A percentile compares a stretch with the other conserved stretches of the same genome.
Evolutionary conservation across 495 filamentous ascomycete species (phyloP).

Genomic region (Penicillium bovifimosum): DNA sequence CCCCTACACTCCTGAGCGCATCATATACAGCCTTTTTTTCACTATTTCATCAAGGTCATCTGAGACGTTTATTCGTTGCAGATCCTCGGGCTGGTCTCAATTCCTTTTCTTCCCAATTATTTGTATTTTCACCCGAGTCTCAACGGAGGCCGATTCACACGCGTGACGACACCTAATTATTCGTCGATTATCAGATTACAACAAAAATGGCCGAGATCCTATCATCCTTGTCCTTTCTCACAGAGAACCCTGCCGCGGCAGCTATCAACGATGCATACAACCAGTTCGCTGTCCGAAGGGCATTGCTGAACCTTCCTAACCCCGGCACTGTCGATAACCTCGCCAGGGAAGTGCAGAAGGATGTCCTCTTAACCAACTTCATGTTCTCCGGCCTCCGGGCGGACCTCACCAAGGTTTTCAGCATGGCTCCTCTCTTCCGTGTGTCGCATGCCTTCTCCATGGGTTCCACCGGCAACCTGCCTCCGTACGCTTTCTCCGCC

Average conservation of each 20-base stretch:
- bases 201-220: conserved; percentile 41
- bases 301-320: conserved; percentile 80
- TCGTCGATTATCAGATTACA: conserved; percentile 11
- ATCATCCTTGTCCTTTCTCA: conserved; percentile 60
- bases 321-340: conserved; percentile 91
- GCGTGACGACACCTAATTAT: conserved; percentile 26
- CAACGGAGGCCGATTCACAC: conserved; percentile 15
- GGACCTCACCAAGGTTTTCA: conserved; percentile 92
- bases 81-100: conserved; percentile 33
- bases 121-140: conserved; percentile 14
- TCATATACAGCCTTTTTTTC: conserved; percentile 20
- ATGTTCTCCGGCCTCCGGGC: conserved; percentile 94
- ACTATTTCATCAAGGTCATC: conserved; percentile 5
- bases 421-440: conserved; percentile 89
- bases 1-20: conserved; percentile 20
- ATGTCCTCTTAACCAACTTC: conserved; percentile 89
- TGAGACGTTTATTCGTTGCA: conserved; percentile 26
- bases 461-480: conserved; percentile 72
- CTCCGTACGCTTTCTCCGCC: conserved; percentile 90
- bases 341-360: conserved; percentile 85
- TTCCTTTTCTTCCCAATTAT: conserved; percentile 18
- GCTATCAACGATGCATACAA: conserved; percentile 71
- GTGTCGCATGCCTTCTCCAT: conserved; percentile 94
- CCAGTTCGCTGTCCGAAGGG: conserved; percentile 79
- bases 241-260: conserved; percentile 63